A percentile compares a stretch with the other conserved stretches of the same genome.
These are phyloP conservation scores for Tylopilus orsonianus DNA, from an alignment of 1,284 basidiomycete species.

Conservation along the genomic window DNA sequence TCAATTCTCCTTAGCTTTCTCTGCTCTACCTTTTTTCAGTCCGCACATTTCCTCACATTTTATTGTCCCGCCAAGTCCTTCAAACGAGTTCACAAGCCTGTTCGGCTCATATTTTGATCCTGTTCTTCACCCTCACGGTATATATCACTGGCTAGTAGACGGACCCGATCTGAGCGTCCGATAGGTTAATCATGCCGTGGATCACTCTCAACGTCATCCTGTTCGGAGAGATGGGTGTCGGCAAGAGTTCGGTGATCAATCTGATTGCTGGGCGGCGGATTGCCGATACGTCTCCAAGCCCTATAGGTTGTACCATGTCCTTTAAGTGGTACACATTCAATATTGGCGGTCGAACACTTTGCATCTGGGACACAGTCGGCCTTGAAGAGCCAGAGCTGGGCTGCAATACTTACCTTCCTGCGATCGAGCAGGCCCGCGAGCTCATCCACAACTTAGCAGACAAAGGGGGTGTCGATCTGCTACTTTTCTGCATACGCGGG, in stretches of 20 bases:
- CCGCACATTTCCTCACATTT: neutral
- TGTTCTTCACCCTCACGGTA: conserved; percentile 12
- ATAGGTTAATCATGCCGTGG: conserved; percentile 24
- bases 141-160: conserved; percentile 4
- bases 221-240: conserved; percentile 35
- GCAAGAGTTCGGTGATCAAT: conserved; percentile 36
- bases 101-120: neutral
- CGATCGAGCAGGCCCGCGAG: conserved; percentile 36
- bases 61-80: neutral
- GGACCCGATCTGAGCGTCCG: conserved; percentile 16
- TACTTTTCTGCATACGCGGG: conserved; percentile 41
- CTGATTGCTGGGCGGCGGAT: conserved; percentile 29
- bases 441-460: conserved; percentile 34
- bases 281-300: conserved; percentile 28
- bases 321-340: conserved; percentile 27
- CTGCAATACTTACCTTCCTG: conserved; percentile 27
- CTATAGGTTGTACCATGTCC: conserved; percentile 31
- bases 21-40: conserved; percentile 4
- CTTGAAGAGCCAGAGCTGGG: conserved; percentile 37
- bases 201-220: conserved; percentile 34
- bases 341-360: conserved; percentile 13
- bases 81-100: neutral
- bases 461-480: conserved; percentile 37
- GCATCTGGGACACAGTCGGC: conserved; percentile 42
- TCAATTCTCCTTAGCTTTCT: neutral